Conservation (phyloP, 768 basidiomycete genomes). For the Suillus plorans region DNA sequence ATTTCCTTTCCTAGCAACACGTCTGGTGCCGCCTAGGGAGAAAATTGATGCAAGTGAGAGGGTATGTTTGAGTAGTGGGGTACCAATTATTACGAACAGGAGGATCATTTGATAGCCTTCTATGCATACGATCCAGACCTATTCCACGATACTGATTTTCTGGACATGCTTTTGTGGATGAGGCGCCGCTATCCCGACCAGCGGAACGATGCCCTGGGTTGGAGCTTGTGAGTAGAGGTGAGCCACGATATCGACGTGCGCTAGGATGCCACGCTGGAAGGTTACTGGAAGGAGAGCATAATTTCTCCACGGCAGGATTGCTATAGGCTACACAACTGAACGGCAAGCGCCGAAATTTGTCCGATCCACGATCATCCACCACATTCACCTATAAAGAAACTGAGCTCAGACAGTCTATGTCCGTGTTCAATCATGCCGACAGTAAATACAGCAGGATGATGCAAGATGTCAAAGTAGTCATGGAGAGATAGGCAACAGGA, state of each 20-base stretch:
- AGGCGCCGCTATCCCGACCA: not conserved
- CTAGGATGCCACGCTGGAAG: not conserved
- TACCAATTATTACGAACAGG: not conserved
- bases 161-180: not conserved
- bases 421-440: not conserved
- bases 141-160: not conserved
- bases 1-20: constrained; percentile 1
- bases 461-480: not conserved
- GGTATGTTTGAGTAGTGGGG: not conserved
- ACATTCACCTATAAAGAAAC: not conserved
- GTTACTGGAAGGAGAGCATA: not conserved
- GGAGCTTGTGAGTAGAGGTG: not conserved
- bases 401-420: not conserved
- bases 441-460: not conserved
- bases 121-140: not conserved
- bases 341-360: not conserved
- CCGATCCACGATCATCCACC: no score
- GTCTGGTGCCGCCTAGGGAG: not conserved
- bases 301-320: not conserved
- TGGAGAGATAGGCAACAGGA: not conserved
- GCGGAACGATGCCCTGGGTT: not conserved
- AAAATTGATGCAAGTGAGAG: not conserved
- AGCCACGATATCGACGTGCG: not conserved
- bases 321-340: not conserved
- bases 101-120: not conserved